A percentile compares a stretch with the other conserved stretches of the same genome.
Conservation (phyloP, 768 basidiomycete species). For the Trametes punicea region DNA sequence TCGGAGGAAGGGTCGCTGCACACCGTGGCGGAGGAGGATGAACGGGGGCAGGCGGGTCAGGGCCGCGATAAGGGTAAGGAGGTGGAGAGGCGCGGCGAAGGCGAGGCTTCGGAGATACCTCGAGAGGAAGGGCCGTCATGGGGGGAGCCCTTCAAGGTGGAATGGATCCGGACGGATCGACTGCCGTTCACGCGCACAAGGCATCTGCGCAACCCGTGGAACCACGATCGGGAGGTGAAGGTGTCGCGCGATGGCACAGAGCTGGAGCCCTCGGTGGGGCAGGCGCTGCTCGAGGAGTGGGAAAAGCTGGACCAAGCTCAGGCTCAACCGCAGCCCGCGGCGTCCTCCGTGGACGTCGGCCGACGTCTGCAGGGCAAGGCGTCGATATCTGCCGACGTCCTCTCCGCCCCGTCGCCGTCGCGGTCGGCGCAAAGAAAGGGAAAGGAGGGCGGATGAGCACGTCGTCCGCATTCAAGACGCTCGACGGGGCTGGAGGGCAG, state of each 20-base stretch:
- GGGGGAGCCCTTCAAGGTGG: constrained; percentile 78
- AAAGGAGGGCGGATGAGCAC: constrained; percentile 2
- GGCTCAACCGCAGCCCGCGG: constrained; percentile 20
- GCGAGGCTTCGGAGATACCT: background rate
- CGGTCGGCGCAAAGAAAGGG: constrained; percentile 2
- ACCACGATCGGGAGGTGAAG: constrained; percentile 77
- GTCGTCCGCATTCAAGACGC: background rate
- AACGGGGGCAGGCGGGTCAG: constrained; percentile 13
- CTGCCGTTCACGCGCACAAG: constrained; percentile 75
- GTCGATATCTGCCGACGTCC: constrained; percentile 13
- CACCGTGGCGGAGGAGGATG: constrained; percentile 26
- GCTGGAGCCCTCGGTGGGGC: constrained; percentile 75
- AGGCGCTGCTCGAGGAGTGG: constrained; percentile 71
- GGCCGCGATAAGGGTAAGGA: constrained; percentile 13
- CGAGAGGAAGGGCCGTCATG: constrained; percentile 39
- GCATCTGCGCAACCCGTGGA: constrained; percentile 91
- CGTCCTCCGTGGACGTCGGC: constrained; percentile 8
- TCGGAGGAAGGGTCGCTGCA: constrained; percentile 14
- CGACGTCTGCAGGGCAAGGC: constrained; percentile 14
- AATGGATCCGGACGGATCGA: constrained; percentile 73
- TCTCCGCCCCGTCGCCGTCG: background rate
- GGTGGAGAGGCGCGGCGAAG: constrained; percentile 20
- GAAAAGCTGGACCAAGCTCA: constrained; percentile 24
- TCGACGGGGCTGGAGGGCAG: background rate
- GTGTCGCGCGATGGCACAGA: constrained; percentile 91